Conservation (phyloP, 768 basidiomycete species). For the Leccinellum luteum region DNA sequence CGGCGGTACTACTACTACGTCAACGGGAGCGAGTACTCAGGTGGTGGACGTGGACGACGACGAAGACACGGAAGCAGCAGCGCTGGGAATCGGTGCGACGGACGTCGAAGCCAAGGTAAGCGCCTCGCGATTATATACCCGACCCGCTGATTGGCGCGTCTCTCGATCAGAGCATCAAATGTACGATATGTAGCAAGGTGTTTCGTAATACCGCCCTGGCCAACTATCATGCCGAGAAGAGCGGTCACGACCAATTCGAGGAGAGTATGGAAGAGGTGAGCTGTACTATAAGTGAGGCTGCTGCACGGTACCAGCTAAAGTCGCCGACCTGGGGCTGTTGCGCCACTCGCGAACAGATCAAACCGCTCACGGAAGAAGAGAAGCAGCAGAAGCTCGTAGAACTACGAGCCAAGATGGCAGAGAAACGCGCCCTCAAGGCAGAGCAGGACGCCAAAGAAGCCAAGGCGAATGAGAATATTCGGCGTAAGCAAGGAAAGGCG, state of each 20-base stretch:
- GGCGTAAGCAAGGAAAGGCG: constrained; percentile 84
- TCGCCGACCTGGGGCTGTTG: not conserved
- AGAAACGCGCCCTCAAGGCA: constrained; percentile 73
- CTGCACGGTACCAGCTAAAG: not conserved
- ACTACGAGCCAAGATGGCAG: constrained; percentile 72
- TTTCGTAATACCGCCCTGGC: constrained; percentile 87
- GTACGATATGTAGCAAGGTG: constrained; percentile 78
- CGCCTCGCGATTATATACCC: not conserved
- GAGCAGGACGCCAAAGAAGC: constrained; percentile 71
- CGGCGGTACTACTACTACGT: no score
- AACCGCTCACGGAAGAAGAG: constrained; percentile 94
- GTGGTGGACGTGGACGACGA: constrained; percentile 59
- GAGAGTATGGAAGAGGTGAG: constrained; percentile 92
- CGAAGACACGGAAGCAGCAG: constrained; percentile 65
- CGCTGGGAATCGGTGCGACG: constrained; percentile 40
- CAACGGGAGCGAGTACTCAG: constrained; percentile 3
- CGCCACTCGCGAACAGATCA: constrained; percentile 53
- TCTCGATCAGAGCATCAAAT: constrained; percentile 71
- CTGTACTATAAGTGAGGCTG: not conserved
- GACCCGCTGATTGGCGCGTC: not conserved
- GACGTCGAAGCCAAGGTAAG: constrained; percentile 66
- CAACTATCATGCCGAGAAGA: constrained; percentile 92
- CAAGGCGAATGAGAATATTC: constrained; percentile 71
- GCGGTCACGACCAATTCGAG: constrained; percentile 93
- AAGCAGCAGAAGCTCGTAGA: constrained; percentile 80